These are phyloP conservation scores for Torulaspora quercuum DNA, from an alignment of 805 yeast species.

Conservation along the genomic window DNA sequence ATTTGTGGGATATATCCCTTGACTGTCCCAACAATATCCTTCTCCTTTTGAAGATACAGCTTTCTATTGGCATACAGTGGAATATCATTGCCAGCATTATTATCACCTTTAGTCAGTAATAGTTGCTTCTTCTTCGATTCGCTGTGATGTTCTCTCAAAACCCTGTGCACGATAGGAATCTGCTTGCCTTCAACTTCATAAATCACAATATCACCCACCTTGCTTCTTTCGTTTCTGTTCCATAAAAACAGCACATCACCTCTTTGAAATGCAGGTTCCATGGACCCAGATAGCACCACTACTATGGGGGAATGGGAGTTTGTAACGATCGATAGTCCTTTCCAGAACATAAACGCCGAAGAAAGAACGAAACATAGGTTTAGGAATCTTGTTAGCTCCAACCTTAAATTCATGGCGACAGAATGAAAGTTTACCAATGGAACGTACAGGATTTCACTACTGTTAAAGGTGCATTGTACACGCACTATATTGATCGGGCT, in stretches of 20 bases:
- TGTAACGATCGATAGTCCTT: slow-evolving; percentile 67
- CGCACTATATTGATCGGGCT: no score
- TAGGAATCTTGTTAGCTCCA: slow-evolving; percentile 61
- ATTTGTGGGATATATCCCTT: slow-evolving; percentile 84
- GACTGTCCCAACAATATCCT: slow-evolving; percentile 87
- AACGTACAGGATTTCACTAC: no score
- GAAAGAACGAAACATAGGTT: slow-evolving; percentile 76
- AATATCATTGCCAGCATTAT: slow-evolving; percentile 87
- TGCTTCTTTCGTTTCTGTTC: slow-evolving; percentile 67
- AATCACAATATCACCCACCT: slow-evolving; percentile 92
- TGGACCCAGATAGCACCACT: slow-evolving; percentile 94
- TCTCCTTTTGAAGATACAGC: slow-evolving; percentile 67
- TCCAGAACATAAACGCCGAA: slow-evolving; percentile 91
- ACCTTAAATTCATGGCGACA: slow-evolving; percentile 53
- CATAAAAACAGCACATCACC: slow-evolving; percentile 91
- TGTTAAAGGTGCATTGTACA: no score
- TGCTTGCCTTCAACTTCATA: slow-evolving; percentile 74
- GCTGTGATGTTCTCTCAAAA: slow-evolving; percentile 75
- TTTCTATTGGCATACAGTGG: slow-evolving; percentile 76
- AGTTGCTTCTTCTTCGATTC: slow-evolving; percentile 50
- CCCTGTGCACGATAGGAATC: slow-evolving; percentile 97
- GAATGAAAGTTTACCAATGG: background rate
- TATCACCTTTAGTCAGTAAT: slow-evolving; percentile 92
- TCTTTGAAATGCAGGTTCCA: slow-evolving; percentile 99
- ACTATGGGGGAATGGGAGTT: slow-evolving; percentile 91